Base-by-base conservation (phyloP, 805 yeast genomes). In the Lachancea sp. region DNA sequence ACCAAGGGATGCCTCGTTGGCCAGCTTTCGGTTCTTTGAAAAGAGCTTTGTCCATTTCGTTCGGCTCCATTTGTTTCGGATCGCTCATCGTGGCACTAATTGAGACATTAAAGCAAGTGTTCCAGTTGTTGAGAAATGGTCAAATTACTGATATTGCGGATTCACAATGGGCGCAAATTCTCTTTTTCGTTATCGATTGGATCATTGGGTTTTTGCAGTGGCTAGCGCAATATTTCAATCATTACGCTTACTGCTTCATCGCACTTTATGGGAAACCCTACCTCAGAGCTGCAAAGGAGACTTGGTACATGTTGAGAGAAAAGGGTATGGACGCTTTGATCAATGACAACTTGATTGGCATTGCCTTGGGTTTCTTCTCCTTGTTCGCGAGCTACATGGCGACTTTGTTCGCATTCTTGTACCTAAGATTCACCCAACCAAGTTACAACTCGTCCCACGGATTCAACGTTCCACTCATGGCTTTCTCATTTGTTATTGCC, bases 1-100 rank as follows among this genome's bases (percentile, higher is more conserved):
- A 82, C 59, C 83, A 82, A 60, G 89, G 89, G 2, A 82, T 78
- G 69, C 95, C 96, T 27, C 73, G 60, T 55, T 74, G 76, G 70
- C 91, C 95, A 2, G 93, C 95, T 0, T 68, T 81, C 49, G 89
- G 93, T 2, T 82, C 96, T 2, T 78, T 89, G 52, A 78, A 72
- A 56, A 74, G 95, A 53, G 87, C 95, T 1, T 63, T 86, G 64
- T 84, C 95, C 3, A 84, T 81, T 60, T 86, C 95, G 9, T 83
- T 89, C 57, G 97, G 98, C 2, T 85, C 95, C 2, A 82, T 90
- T 45, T 84, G 95, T 60, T 84, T 86, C 58, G 96, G 96, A 0
- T 82, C 88, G 2, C 63, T 84, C 57, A 73, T 84, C 60, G 85
- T 85, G 33, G 78, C 87, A 0, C 50, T 87, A 20, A 74, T 88